These are phyloP conservation scores for Podila minutissima DNA, from an alignment of 192 early-diverging fungal genomes.

Conservation along the genomic window DNA sequence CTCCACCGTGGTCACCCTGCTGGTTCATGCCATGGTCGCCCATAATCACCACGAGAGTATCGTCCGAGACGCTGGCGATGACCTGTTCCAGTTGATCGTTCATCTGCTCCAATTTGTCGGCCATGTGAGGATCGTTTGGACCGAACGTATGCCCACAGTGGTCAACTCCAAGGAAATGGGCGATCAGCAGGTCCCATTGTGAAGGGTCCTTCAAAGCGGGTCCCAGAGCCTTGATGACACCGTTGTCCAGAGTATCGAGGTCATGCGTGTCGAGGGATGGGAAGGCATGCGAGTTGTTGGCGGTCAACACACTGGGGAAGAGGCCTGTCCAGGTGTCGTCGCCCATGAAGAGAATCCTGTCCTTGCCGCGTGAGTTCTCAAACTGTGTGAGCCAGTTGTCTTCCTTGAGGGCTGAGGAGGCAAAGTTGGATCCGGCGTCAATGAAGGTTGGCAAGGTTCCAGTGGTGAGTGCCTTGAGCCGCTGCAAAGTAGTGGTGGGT, in stretches of 20 bases:
- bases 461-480: slow-evolving; percentile 83
- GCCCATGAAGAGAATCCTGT: slow-evolving; percentile 83
- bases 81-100: slow-evolving; percentile 78
- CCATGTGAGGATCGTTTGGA: slow-evolving; percentile 89
- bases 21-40: slow-evolving; percentile 98
- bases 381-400: slow-evolving; percentile 74
- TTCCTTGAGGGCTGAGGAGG: slow-evolving; percentile 73
- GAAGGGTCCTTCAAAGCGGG: slow-evolving; percentile 47
- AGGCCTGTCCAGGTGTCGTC: slow-evolving; percentile 97
- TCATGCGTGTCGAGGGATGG: slow-evolving; percentile 86
- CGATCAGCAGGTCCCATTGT: slow-evolving; percentile 85
- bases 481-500: slow-evolving; percentile 85
- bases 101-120: slow-evolving; percentile 86
- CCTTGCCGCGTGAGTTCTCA: slow-evolving; percentile 34
- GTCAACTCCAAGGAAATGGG: slow-evolving; percentile 96
- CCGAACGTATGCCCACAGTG: slow-evolving; percentile 95
- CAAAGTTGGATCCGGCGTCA: slow-evolving; percentile 86
- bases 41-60: slow-evolving; percentile 88
- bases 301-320: slow-evolving; percentile 71
- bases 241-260: slow-evolving; percentile 93
- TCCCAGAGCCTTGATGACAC: slow-evolving; percentile 63
- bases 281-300: slow-evolving; percentile 64
- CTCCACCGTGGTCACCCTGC: slow-evolving; percentile 97
- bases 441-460: slow-evolving; percentile 87
- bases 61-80: slow-evolving; percentile 71